These are phyloP conservation scores for Gardenia jasminoides DNA, from an alignment of 257 asterid genomes.

Conservation along the genomic window DNA sequence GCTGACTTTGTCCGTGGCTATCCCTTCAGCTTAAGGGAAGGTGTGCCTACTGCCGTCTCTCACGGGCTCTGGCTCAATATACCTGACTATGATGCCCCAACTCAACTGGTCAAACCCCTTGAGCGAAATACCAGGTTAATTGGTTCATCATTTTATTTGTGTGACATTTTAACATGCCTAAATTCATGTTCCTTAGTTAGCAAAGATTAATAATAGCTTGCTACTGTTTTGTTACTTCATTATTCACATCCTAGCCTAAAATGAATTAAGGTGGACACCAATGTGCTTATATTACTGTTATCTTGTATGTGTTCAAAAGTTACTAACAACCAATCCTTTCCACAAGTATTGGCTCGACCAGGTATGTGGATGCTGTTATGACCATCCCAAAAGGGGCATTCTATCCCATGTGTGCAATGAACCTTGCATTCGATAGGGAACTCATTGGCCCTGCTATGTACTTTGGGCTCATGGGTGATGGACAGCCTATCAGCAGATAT, in stretches of 20 bases:
- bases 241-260: too few species aligned
- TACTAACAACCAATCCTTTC: not conserved
- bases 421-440: slow-evolving; percentile 41
- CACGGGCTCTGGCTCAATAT: slow-evolving; percentile 53
- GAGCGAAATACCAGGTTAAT: slow-evolving; percentile 42
- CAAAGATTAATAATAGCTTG: too few species aligned
- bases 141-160: not conserved
- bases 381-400: slow-evolving; percentile 42
- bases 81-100: slow-evolving; percentile 48
- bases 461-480: slow-evolving; percentile 45
- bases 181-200: not conserved
- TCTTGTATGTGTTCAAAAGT: not conserved
- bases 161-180: not conserved
- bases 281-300: too few species aligned
- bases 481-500: slow-evolving; percentile 43
- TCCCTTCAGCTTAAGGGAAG: slow-evolving; percentile 43
- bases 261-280: too few species aligned
- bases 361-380: slow-evolving; percentile 47
- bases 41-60: slow-evolving; percentile 45
- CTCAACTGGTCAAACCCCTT: slow-evolving; percentile 46
- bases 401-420: slow-evolving; percentile 50
- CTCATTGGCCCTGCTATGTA: slow-evolving; percentile 43
- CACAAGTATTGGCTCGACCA: slow-evolving; percentile 17
- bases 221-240: too few species aligned
- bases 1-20: slow-evolving; percentile 48